phyloP scores from a whole-genome alignment of 2,329 filamentous ascomycete genomes.

The Aspergillus hiratsukae region DNA sequence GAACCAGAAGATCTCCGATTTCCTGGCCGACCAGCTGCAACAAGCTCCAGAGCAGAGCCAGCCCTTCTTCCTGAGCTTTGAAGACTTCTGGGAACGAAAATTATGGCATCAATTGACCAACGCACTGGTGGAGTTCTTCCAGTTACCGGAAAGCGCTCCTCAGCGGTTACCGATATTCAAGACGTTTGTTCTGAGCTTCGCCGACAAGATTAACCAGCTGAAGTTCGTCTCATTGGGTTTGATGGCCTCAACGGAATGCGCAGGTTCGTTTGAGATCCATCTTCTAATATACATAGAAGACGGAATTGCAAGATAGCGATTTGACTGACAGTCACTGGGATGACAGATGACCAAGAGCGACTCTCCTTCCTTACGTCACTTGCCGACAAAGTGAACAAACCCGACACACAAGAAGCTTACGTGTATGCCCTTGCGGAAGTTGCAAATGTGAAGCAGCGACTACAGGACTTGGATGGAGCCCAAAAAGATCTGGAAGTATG shows the following conservation, averaged over 20 bases:
- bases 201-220: constrained; percentile 97
- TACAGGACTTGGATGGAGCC: constrained; percentile 75
- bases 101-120: constrained; percentile 99
- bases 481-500: constrained; percentile 82
- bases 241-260: constrained; percentile 77
- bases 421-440: constrained; percentile 91
- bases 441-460: constrained; percentile 76
- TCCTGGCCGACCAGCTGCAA: constrained; percentile 86
- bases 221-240: constrained; percentile 91
- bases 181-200: constrained; percentile 91
- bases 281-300: neutral
- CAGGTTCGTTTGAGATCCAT: constrained; percentile 18
- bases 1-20: constrained; percentile 81
- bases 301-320: neutral
- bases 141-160: constrained; percentile 69
- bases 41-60: constrained; percentile 83
- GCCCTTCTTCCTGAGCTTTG: constrained; percentile 81
- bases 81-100: constrained; percentile 97
- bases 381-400: constrained; percentile 83
- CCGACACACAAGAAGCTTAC: constrained; percentile 88
- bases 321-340: constrained; percentile 7
- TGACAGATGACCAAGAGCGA: constrained; percentile 77
- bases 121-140: constrained; percentile 82
- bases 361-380: constrained; percentile 79
- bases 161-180: constrained; percentile 90